These are phyloP conservation scores for Cladosporium sp. DNA, from an alignment of 2,329 filamentous ascomycete species.

Conservation along the genomic window DNA sequence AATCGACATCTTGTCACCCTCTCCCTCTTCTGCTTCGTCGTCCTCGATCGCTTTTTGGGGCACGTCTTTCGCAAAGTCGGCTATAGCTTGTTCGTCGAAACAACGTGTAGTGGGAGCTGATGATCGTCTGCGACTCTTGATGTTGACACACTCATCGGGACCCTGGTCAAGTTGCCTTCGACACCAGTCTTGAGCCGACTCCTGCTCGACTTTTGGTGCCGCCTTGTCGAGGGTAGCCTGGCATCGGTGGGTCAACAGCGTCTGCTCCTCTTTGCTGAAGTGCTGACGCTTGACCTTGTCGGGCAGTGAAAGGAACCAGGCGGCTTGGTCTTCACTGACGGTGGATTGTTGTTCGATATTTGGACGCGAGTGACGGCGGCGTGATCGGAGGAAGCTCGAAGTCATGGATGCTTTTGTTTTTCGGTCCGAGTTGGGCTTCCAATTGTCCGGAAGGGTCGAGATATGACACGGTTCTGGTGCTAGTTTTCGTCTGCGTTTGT, in stretches of 20 bases:
- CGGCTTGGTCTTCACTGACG: constrained; percentile 25
- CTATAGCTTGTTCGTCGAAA: constrained; percentile 2
- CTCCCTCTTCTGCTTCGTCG: background rate
- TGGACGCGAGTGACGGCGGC: constrained; percentile 5
- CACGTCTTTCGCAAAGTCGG: background rate
- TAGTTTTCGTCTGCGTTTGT: constrained; percentile 16
- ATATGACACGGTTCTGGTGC: constrained; percentile 11
- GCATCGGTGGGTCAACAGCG: constrained; percentile 52
- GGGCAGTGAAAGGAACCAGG: constrained; percentile 65
- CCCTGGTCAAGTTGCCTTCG: background rate
- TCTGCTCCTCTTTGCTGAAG: constrained; percentile 67
- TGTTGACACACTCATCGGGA: background rate
- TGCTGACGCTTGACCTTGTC: constrained; percentile 67
- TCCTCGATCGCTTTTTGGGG: constrained; percentile 2
- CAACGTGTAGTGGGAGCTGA: background rate
- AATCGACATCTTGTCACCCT: constrained; percentile 14
- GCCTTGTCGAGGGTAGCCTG: constrained; percentile 34
- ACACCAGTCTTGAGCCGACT: constrained; percentile 14
- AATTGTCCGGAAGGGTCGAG: constrained; percentile 12
- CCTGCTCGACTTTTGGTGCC: constrained; percentile 9
- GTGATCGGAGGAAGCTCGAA: constrained; percentile 19
- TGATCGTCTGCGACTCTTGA: constrained; percentile 1
- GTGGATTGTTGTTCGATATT: constrained; percentile 35
- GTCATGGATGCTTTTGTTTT: constrained; percentile 19
- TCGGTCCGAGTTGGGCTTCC: constrained; percentile 14